phyloP scores from a whole-genome alignment of 2,329 filamentous ascomycete species.

The Leptodontidium sp. region DNA sequence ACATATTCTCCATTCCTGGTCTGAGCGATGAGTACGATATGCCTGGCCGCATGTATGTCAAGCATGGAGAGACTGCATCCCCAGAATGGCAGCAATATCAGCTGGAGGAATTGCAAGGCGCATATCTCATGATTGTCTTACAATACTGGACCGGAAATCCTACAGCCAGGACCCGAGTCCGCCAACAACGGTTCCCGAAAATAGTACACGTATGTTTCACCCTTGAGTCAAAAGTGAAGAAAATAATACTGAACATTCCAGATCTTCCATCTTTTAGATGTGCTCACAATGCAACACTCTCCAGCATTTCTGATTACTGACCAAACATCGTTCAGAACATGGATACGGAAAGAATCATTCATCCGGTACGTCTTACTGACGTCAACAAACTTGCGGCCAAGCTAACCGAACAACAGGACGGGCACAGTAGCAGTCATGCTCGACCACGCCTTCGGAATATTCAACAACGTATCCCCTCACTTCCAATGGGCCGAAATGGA shows the following conservation, averaged over 20 bases:
- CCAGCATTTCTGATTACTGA: slow-evolving; percentile 39
- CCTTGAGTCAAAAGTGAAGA: background rate
- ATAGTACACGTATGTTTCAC: slow-evolving; percentile 41
- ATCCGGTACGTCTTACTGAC: slow-evolving; percentile 36
- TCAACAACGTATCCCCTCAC: slow-evolving; percentile 45
- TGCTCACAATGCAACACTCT: slow-evolving; percentile 41
- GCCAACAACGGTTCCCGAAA: slow-evolving; percentile 43
- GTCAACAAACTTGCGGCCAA: too few species aligned
- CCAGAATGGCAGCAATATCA: slow-evolving; percentile 45
- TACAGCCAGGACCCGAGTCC: slow-evolving; percentile 41
- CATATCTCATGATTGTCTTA: slow-evolving; percentile 45
- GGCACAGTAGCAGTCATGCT: slow-evolving; percentile 43
- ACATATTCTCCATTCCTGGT: slow-evolving; percentile 42
- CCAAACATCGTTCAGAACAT: slow-evolving; percentile 40
- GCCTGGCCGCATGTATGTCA: slow-evolving; percentile 40
- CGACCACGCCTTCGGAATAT: slow-evolving; percentile 45
- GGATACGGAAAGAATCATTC: slow-evolving; percentile 44
- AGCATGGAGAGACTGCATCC: slow-evolving; percentile 36
- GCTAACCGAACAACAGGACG: slow-evolving; percentile 31
- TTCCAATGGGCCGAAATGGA: slow-evolving; percentile 47
- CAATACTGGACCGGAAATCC: slow-evolving; percentile 46
- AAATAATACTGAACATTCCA: slow-evolving; percentile 21
- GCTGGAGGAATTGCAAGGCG: slow-evolving; percentile 46
- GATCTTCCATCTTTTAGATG: slow-evolving; percentile 43
- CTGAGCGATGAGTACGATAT: slow-evolving; percentile 44